Conservation (phyloP, 768 basidiomycete species). For the Gautieria morchelliformis region DNA sequence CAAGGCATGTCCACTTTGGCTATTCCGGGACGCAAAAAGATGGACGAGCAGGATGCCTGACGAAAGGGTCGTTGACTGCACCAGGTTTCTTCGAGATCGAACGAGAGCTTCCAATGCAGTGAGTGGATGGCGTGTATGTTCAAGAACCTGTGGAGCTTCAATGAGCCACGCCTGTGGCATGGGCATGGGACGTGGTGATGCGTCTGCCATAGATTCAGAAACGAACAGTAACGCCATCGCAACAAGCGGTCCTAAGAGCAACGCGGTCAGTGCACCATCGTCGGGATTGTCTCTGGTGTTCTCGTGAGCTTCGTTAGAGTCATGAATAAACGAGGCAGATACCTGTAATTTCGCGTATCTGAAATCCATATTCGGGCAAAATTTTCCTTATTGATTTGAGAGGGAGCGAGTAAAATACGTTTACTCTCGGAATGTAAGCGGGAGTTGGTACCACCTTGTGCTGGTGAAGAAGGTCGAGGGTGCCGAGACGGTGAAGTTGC, state of each 20-base stretch:
- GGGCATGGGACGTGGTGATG: constrained; percentile 20
- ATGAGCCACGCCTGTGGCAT: constrained; percentile 67
- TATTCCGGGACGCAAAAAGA: constrained; percentile 66
- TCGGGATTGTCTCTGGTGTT: constrained; percentile 60
- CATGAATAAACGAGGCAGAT: not conserved
- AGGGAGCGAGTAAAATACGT: constrained; percentile 22
- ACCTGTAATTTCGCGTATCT: constrained; percentile 82
- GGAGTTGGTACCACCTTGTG: constrained; percentile 17
- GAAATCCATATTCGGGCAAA: constrained; percentile 85
- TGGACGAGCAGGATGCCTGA: constrained; percentile 74
- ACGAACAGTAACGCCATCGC: constrained; percentile 57
- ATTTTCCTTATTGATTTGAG: constrained; percentile 32
- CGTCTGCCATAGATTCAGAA: constrained; percentile 23
- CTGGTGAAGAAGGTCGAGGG: constrained; percentile 21
- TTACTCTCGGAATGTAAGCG: constrained; percentile 30
- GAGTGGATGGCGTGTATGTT: constrained; percentile 29
- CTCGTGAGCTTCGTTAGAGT: not conserved
- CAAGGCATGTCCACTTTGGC: constrained; percentile 15
- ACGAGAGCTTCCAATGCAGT: constrained; percentile 47
- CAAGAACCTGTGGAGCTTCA: constrained; percentile 55
- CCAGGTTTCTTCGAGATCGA: constrained; percentile 62
- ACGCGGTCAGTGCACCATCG: constrained; percentile 77
- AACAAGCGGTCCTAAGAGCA: constrained; percentile 78
- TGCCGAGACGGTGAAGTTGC: constrained; percentile 10
- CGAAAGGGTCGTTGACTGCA: constrained; percentile 74